Percentiles rank a stretch among this genome's conserved stretches.
Evolutionary conservation across 192 early-diverging fungal species (phyloP).

Genomic region (Coemansia sp.): DNA sequence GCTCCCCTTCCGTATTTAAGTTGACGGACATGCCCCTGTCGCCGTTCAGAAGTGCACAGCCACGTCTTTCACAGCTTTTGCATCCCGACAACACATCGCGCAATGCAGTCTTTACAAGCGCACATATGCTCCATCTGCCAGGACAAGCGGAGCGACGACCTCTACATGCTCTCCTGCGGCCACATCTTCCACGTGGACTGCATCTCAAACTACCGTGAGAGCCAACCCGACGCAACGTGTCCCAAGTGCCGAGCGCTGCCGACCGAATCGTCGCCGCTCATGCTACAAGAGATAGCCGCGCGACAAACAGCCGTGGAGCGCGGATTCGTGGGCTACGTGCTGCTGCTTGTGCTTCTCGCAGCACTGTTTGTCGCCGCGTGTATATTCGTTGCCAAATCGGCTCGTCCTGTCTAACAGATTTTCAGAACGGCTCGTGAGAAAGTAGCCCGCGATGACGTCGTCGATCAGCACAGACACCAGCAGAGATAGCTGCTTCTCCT

Average conservation of each 20-base stretch:
- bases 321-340: neutral
- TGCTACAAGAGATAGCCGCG: neutral
- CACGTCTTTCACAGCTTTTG: too few relatives aligned
- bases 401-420: neutral
- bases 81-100: too few relatives aligned
- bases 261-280: constrained; percentile 4
- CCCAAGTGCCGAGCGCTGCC: constrained; percentile 12
- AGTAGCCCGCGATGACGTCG: too few relatives aligned
- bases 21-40: neutral
- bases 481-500: constrained; percentile 3
- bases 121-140: constrained; percentile 5
- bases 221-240: constrained; percentile 3
- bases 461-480: too few relatives aligned
- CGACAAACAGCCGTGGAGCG: neutral
- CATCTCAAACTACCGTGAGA: constrained; percentile 1
- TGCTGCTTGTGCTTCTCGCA: neutral
- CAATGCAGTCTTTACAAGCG: neutral
- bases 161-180: constrained; percentile 8
- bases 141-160: neutral
- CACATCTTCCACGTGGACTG: constrained; percentile 16
- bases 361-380: constrained; percentile 3
- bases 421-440: too few relatives aligned
- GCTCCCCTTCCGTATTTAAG: neutral
- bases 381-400: neutral
- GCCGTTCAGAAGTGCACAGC: too few relatives aligned